Percentiles rank a stretch among this genome's conserved stretches.
Conservation (phyloP, 371 early-diverging fungal species). For the Rhizopus stolonifer region DNA sequence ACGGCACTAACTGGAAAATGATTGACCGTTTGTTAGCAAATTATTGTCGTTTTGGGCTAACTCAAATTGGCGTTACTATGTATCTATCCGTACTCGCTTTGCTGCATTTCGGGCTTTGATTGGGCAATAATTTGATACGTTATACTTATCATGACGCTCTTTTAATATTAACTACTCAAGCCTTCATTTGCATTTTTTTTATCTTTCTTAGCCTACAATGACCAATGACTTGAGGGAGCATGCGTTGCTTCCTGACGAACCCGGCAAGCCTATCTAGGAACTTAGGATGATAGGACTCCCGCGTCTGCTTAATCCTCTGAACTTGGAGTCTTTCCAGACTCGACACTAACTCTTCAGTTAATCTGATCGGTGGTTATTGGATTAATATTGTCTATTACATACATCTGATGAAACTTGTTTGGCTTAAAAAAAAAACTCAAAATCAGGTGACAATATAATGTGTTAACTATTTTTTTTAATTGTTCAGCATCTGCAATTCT, state of each 20-base stretch:
- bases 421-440: constrained; percentile 10
- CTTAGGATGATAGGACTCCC: constrained; percentile 28
- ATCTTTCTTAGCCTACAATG: constrained; percentile 24
- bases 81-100: too few species aligned
- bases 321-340: constrained; percentile 25
- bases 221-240: constrained; percentile 26
- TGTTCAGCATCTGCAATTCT: constrained; percentile 21
- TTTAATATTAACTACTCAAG: constrained; percentile 4
- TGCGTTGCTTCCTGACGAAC: constrained; percentile 19
- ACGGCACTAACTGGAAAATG: too few species aligned
- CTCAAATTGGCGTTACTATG: constrained; percentile 4
- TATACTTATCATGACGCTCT: too few species aligned
- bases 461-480: constrained; percentile 19
- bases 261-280: constrained; percentile 28
- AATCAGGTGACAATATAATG: too few species aligned
- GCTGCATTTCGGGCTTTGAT: too few species aligned
- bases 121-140: too few species aligned
- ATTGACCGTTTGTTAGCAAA: too few species aligned
- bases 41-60: constrained; percentile 5
- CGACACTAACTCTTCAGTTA: constrained; percentile 26
- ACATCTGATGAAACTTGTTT: constrained; percentile 11
- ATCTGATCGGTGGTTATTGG: constrained; percentile 22
- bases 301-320: constrained; percentile 22
- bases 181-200: constrained; percentile 16
- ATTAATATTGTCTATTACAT: constrained; percentile 22